phyloP scores from a whole-genome alignment of 2,329 filamentous ascomycete genomes.

The Ophiostoma perfectum region DNA sequence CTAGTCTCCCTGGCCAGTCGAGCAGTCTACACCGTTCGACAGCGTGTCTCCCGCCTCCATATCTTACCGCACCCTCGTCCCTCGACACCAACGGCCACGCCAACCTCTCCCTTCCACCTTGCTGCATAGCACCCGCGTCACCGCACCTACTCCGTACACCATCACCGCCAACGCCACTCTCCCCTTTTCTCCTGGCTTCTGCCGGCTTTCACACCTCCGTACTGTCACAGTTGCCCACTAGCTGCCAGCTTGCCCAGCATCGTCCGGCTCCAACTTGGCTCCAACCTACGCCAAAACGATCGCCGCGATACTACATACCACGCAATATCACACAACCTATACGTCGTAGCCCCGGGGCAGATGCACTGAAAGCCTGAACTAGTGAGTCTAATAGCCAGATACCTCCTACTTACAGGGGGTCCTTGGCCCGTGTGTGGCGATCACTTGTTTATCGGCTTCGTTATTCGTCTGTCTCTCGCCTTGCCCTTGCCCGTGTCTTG shows the following conservation, averaged over 20 bases:
- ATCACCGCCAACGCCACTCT: not conserved
- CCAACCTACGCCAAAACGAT: constrained; percentile 5
- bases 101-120: not conserved
- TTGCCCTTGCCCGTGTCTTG: no score
- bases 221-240: not conserved
- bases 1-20: not conserved
- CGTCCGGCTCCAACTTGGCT: not conserved
- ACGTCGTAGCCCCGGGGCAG: constrained; percentile 5
- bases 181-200: not conserved
- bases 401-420: not conserved
- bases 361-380: constrained; percentile 12
- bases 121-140: not conserved
- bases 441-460: constrained; percentile 4
- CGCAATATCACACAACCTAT: constrained; percentile 7
- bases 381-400: not conserved
- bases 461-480: no score
- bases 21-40: not conserved
- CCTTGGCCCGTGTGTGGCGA: constrained; percentile 7
- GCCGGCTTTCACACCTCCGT: not conserved
- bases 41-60: no score
- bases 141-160: not conserved
- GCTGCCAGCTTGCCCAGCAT: not conserved
- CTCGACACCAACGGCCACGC: not conserved
- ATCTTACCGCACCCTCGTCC: not conserved
- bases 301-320: constrained; percentile 7